Conservation (phyloP, 345 rosid species). For the Kernera saxatilis region DNA sequence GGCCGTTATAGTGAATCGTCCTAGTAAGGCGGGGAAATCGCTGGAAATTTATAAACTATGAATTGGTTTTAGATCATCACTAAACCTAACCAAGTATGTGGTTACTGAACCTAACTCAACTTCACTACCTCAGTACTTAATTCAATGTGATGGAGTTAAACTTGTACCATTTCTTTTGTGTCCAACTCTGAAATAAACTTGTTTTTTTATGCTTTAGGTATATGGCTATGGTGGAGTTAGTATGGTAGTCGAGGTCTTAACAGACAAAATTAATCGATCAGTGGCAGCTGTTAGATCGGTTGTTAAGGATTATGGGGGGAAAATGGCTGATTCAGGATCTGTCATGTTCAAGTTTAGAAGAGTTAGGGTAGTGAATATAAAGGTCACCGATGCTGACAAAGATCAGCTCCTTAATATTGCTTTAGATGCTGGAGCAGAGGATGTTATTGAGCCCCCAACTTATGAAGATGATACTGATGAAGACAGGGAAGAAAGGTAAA, state of each 20-base stretch:
- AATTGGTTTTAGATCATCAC: not conserved
- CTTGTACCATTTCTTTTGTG: not conserved
- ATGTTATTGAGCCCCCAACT: constrained; percentile 77
- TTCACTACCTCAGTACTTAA: not conserved
- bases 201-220: constrained; percentile 43
- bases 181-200: not conserved
- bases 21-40: not conserved
- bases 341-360: constrained; percentile 88
- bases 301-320: constrained; percentile 83
- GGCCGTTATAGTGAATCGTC: not conserved
- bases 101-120: not conserved
- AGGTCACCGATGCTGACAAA: constrained; percentile 66
- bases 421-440: constrained; percentile 94
- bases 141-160: not conserved
- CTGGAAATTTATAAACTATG: not conserved
- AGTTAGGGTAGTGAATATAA: constrained; percentile 67
- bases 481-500: constrained; percentile 63
- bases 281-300: constrained; percentile 80
- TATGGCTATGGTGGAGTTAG: constrained; percentile 96
- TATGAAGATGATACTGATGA: constrained; percentile 70
- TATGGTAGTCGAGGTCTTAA: constrained; percentile 82
- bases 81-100: not conserved
- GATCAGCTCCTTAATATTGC: constrained; percentile 73
- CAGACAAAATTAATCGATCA: constrained; percentile 82
- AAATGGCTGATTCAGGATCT: constrained; percentile 96